A percentile compares a stretch with the other conserved stretches of the same genome.
These are phyloP conservation scores for Tricholoma sp. DNA, from an alignment of 768 basidiomycete genomes.

Conservation along the genomic window DNA sequence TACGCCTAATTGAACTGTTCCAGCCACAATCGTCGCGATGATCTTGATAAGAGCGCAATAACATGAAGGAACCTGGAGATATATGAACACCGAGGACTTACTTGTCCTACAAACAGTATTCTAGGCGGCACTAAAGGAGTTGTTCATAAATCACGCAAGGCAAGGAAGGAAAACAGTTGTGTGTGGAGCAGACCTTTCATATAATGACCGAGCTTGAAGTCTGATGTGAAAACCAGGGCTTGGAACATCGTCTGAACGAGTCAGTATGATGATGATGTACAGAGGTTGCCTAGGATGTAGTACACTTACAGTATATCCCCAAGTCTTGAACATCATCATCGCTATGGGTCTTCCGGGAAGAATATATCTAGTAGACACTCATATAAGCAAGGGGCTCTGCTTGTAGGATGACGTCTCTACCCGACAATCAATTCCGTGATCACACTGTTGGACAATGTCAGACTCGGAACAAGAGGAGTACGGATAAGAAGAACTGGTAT, in stretches of 20 bases:
- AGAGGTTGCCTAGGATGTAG: slow-evolving; percentile 31
- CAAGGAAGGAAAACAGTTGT: neutral
- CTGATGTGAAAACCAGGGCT: slow-evolving; percentile 64
- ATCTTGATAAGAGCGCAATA: slow-evolving; percentile 37
- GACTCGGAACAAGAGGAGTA: too few species aligned
- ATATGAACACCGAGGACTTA: too few species aligned
- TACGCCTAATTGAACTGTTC: slow-evolving; percentile 70
- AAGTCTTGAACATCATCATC: slow-evolving; percentile 86
- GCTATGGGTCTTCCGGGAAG: slow-evolving; percentile 76
- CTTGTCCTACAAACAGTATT: slow-evolving; percentile 53
- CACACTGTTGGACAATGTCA: slow-evolving; percentile 27
- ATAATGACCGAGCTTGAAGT: slow-evolving; percentile 79
- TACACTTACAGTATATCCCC: slow-evolving; percentile 67
- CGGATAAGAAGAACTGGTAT: too few species aligned
- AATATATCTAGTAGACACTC: slow-evolving; percentile 34
- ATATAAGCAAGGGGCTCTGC: too few species aligned
- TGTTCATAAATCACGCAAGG: neutral
- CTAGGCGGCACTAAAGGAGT: slow-evolving; percentile 7
- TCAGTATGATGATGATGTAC: neutral
- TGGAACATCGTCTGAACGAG: neutral
- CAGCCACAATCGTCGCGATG: slow-evolving; percentile 60
- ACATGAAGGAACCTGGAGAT: too few species aligned
- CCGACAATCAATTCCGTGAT: slow-evolving; percentile 81
- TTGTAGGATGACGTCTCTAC: neutral
- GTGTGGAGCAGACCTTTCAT: slow-evolving; percentile 70